A percentile compares a stretch with the other conserved stretches of the same genome.
These are phyloP conservation scores for Canariomyces notabilis DNA, from an alignment of 2,329 filamentous ascomycete genomes.

Conservation along the genomic window DNA sequence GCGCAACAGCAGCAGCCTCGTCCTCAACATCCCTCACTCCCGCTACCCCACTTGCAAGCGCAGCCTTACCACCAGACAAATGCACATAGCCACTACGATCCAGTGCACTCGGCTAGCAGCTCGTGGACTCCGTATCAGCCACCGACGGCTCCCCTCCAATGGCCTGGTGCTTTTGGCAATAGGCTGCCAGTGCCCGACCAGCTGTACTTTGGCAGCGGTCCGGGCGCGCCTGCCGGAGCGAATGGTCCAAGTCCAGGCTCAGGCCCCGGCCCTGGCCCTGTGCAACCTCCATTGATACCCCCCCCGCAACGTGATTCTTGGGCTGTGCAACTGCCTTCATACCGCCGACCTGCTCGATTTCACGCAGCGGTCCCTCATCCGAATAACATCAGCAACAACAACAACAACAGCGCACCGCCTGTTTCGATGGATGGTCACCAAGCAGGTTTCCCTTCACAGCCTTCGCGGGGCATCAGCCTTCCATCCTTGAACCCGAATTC, in stretches of 20 bases:
- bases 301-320: conserved; percentile 6
- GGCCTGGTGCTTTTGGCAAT: conserved; percentile 1
- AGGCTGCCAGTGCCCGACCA: conserved; percentile 2
- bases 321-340: conserved; percentile 1
- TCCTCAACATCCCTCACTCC: conserved; percentile 1
- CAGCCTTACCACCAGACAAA: conserved; percentile 5
- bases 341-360: conserved; percentile 6
- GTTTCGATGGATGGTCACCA: conserved; percentile 3
- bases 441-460: neutral
- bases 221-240: neutral
- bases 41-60: conserved; percentile 6
- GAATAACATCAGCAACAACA: neutral
- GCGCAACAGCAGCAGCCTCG: conserved; percentile 7
- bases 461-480: conserved; percentile 11
- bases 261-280: conserved; percentile 6
- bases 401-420: neutral
- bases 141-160: neutral
- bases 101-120: conserved; percentile 4
- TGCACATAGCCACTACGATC: conserved; percentile 9
- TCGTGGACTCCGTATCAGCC: conserved; percentile 2
- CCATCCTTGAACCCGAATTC: conserved; percentile 15
- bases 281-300: conserved; percentile 5
- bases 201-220: conserved; percentile 2
- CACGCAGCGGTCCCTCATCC: conserved; percentile 1
- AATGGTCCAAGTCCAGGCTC: no score